These are phyloP conservation scores for Rhypophila decipiens DNA, from an alignment of 495 filamentous ascomycete species.

Conservation along the genomic window DNA sequence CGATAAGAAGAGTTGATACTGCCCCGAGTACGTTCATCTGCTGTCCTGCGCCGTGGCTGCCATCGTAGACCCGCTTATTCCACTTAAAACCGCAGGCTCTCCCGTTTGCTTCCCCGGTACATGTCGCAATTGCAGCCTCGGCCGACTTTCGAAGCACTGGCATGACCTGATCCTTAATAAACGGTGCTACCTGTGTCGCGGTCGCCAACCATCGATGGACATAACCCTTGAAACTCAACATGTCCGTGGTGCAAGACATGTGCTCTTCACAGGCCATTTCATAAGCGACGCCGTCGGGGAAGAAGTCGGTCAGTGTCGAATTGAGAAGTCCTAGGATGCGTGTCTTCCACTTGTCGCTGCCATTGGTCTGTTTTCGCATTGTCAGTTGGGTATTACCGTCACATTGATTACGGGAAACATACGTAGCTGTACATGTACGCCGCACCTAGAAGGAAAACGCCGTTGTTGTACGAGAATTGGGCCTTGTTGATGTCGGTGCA, in stretches of 20 bases:
- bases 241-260: slow-evolving; percentile 64
- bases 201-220: slow-evolving; percentile 74
- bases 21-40: slow-evolving; percentile 64
- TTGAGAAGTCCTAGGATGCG: slow-evolving; percentile 56
- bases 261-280: slow-evolving; percentile 64
- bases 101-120: slow-evolving; percentile 51
- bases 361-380: slow-evolving; percentile 44
- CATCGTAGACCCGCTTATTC: slow-evolving; percentile 54
- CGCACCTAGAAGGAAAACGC: slow-evolving; percentile 63
- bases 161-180: slow-evolving; percentile 55
- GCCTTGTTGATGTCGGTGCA: slow-evolving; percentile 56
- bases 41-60: slow-evolving; percentile 55
- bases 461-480: slow-evolving; percentile 77
- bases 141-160: slow-evolving; percentile 60
- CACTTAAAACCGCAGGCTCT: slow-evolving; percentile 67
- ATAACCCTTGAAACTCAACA: slow-evolving; percentile 82
- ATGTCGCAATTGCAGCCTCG: slow-evolving; percentile 61
- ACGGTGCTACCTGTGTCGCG: slow-evolving; percentile 65
- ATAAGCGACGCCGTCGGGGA: slow-evolving; percentile 43
- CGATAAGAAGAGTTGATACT: slow-evolving; percentile 49
- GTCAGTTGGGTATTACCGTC: not conserved
- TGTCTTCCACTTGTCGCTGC: slow-evolving; percentile 49
- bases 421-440: slow-evolving; percentile 74
- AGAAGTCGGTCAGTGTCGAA: slow-evolving; percentile 55
- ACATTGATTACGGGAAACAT: slow-evolving; percentile 17